Evolutionary conservation across 2,329 filamentous ascomycete species (phyloP), one percentile per base, ranked within the genome.

Genomic region (Aspergillus awamori): DNA sequence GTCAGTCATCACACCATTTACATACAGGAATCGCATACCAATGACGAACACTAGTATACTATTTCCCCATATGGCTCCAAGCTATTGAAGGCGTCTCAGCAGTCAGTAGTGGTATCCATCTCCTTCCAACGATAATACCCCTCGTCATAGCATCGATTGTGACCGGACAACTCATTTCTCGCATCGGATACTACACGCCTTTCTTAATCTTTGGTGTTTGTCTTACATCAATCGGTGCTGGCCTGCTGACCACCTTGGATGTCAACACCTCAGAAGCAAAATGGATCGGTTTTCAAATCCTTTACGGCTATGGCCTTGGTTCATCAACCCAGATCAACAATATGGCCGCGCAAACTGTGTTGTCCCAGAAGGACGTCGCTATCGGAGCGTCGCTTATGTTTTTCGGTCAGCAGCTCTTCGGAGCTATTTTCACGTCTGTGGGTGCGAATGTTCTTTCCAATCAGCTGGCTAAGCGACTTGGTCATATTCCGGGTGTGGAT

Each of bases 391-490:
- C 74, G 24, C 71, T 76, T 24, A 74, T 77, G 64, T 78, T 78
- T 64, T 69, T 70, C 63, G 38, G 38, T 6, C 73, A 78, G 54
- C 76, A 70, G 1, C 70, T 78, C 22, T 76, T 76, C n/a, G 76
- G 76, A 1, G 74, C 76, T 0, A 59, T 86, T 1, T 85, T 85
- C 62, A 77, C 86, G 47, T 79, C 79, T 3, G 80, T 83, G 13
- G 82, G 75, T 1, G 81, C 85, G 65, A 80, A 78, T 59, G 75
- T 85, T 4, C 83, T 86, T 64, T 78, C 77, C 55, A 84, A 57
- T 10, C 49, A 62, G 17, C 26, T 56, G 11, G 58, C 60, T 22
- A 53, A 57, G 22, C 43, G 56, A 7, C 43, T 30, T 10, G 41
- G 48, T 11, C 47, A 56, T 0, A 61, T 63, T n/a, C 39, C 58